Evolutionary conservation across 768 basidiomycete species (phyloP), one percentile per base, ranked within the genome.

Genomic region (Psilocybe azurescens): DNA sequence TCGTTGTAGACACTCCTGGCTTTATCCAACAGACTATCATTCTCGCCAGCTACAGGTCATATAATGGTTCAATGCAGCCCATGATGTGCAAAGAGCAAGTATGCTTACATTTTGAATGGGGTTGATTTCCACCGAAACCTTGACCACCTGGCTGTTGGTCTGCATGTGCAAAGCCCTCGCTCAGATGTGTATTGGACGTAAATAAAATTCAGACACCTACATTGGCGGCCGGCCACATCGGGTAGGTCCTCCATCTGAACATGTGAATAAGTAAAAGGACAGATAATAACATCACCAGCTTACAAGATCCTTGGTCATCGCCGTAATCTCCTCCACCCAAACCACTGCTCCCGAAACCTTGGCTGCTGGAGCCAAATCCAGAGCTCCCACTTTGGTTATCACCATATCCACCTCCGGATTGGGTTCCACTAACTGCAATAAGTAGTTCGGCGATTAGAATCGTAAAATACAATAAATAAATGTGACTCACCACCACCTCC

Each of bases 1-100:
- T 68, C 67, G n/a, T 61, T 46, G 36, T 50, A 60, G 5, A 63
- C 36, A 18, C 54, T 54, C 62, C 60, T 68, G 4, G 64, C 67
- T n/a, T 53, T 56, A n/a, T 51, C 29, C 5, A 68, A 28, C 11
- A 68, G 3, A 32, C 62, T 61, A 20, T 49, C 62, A 56, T 64
- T 58, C 29, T 61, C 59, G 30, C 46, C 24, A 10, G 24, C 44
- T 36, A 53, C n/a, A 7, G 8, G 3, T 39, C 4, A 28, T 14
- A 39, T 36, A 49, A 33, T 24, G 24, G 30, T n/a, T 56, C n/a
- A 30, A 52, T 10, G 51, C 11, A 10, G 11, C 8, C 6, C 6
- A 16, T 44, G 11, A 18, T 24, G 8, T 16, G n/a, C 30, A 9
- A 6, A 0, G 32, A 32, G 51, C 4, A 29, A 32, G 52, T 3